Base-by-base conservation (phyloP, 2,329 filamentous ascomycete species). In the Fusarium coicis region DNA sequence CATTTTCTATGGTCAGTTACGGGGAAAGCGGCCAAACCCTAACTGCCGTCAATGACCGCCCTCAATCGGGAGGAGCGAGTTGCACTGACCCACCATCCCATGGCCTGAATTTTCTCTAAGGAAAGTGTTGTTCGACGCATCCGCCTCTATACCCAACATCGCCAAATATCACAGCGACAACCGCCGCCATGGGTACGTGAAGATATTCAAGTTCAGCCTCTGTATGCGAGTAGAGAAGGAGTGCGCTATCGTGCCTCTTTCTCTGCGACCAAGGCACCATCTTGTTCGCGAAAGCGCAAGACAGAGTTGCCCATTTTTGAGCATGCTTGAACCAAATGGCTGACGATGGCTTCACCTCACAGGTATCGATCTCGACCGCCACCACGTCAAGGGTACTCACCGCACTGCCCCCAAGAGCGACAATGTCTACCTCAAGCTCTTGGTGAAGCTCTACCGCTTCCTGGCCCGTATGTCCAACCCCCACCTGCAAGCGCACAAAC, bases 401-500 rank as follows among this genome's bases (percentile, higher is more conserved):
- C 94, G 95, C 86, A 94, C 93, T 91, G 94, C 94, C 80, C 94
- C 95, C 83, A 98, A 98, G 93, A 97, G 93, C 89, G 93, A 97
- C 89, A 97, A 98, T 90, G 94, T 96, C 83, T 97, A 98, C 88
- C 90, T 97, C 80, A 96, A 96, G 91, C 91, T 98, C 84, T 89
- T 98, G 85, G 95, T 98, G 87, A 98, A 98, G 93, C 93, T 97
- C 63, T 97, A 97, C 90, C 93, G 94, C 89, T 97, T 97, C 91
- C 88, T 97, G 85, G 92, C 94, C 83, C 94, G 95, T 97, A 94
- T 87, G 92, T 92, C 73, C 34, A 90, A 74, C n/a, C 18, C 23
- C 49, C 34, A 49, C 30, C 39, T 21, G 23, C 26, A 26, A 43
- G 23, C 28, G 28, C 28, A 54, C 52, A 61, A 52, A 42, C 14